Conservation (phyloP, 108 stramenopile genomes). For the Epithemia pelagica region DNA sequence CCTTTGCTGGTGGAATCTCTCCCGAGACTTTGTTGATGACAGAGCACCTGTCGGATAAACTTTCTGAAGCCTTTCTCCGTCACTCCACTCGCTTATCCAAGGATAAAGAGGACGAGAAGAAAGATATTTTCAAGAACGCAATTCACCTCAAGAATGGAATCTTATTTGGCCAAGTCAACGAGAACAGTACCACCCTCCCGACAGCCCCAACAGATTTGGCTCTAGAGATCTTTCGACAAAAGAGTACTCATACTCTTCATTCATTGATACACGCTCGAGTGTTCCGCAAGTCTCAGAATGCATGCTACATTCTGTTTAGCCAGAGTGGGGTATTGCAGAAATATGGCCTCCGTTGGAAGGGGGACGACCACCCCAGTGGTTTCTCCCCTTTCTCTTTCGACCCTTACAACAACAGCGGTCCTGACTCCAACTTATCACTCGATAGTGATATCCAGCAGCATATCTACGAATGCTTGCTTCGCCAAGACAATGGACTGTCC, state of each 20-base stretch:
- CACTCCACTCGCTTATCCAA: too few species aligned
- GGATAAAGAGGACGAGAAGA: too few species aligned
- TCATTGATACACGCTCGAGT: neutral
- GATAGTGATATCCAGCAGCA: neutral
- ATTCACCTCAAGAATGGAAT: too few species aligned
- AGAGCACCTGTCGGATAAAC: too few species aligned
- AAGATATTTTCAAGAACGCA: too few species aligned
- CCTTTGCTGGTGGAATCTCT: too few species aligned
- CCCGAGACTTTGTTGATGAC: too few species aligned
- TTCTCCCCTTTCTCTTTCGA: neutral
- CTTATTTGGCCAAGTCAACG: neutral
- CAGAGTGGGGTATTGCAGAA: neutral
- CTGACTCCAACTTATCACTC: neutral
- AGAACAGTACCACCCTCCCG: neutral
- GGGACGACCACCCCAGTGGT: neutral
- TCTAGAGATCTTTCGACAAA: neutral
- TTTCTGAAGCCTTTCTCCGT: too few species aligned
- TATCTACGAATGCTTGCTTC: neutral
- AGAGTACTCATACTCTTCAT: neutral
- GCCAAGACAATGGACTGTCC: neutral
- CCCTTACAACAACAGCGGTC: neutral
- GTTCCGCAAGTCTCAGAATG: neutral
- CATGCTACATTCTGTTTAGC: neutral
- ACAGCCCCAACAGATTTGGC: neutral
- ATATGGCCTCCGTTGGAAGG: neutral